Base-by-base conservation (phyloP, 768 basidiomycete species). In the Amanita phalloides region DNA sequence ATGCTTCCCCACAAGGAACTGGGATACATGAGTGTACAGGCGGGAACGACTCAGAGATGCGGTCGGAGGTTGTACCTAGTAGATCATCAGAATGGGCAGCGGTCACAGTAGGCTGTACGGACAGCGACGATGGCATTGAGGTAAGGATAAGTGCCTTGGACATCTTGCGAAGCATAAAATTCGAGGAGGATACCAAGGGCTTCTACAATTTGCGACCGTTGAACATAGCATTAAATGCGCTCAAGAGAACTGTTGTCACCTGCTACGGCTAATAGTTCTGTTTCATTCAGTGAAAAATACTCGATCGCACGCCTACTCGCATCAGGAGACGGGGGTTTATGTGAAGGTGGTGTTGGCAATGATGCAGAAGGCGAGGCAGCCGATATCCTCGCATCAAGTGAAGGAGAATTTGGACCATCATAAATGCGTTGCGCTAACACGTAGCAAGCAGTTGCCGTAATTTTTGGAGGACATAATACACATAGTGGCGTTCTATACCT, bases 401-500 rank as follows among this genome's bases (percentile, higher is more conserved):
- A 84, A 32, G 81, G 72, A 0, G 84, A 82, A 58, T 84, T 79
- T 30, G 86, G 82, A 1, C 85, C 86, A 60, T 90, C 86, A 20
- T 74, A 68, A 44, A 82, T 73, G 55, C 78, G 77, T 57, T 90
- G 87, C 6, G 86, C 84, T 53, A 92, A 72, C 43, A 91, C 71
- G 62, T 81, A 85, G 61, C 86, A 89, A 25, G 88, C 82, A 43
- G 83, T 75, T 7, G 90, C 90, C 44, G 84, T 81, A 48, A 90
- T 74, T 57, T 74, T 78, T 20, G 87, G 75, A 23, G 78, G 67
- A 61, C 78, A 87, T 52, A 90, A 66, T 41, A 90, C 60, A 62
- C 88, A 90, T 20, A 90, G 66, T 3, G 88, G 86, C 3, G 85
- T 90, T 56, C 90, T 77, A 65, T 83, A 88, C 48, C 90, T 90